Conservation (phyloP, 371 early-diverging fungal genomes). For the Apophysomyces trapeziformis region DNA sequence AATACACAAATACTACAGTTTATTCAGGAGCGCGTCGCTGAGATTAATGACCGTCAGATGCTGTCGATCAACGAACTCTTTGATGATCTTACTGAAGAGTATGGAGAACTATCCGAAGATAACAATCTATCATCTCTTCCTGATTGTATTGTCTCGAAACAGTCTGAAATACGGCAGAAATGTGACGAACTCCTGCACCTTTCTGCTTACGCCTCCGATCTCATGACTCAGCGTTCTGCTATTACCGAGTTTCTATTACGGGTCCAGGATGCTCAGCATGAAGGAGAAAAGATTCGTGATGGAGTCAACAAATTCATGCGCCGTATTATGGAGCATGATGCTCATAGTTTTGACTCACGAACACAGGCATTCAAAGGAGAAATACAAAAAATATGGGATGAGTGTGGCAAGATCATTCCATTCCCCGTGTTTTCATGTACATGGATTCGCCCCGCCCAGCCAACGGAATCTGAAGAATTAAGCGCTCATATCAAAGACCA, state of each 20-base stretch:
- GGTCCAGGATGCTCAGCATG: slow-evolving; percentile 43
- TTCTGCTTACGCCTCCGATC: slow-evolving; percentile 33
- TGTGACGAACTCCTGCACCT: slow-evolving; percentile 34
- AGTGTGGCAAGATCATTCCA: slow-evolving; percentile 36
- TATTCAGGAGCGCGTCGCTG: slow-evolving; percentile 38
- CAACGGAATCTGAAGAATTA: slow-evolving; percentile 19
- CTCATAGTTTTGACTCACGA: slow-evolving; percentile 27
- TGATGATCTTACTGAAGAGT: slow-evolving; percentile 9
- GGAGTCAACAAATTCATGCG: slow-evolving; percentile 36
- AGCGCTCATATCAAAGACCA: slow-evolving; percentile 18
- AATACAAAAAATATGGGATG: slow-evolving; percentile 35
- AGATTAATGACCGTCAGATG: slow-evolving; percentile 28
- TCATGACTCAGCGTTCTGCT: slow-evolving; percentile 40
- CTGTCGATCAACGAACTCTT: slow-evolving; percentile 4
- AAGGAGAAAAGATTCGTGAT: slow-evolving; percentile 50
- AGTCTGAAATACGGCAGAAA: slow-evolving; percentile 32
- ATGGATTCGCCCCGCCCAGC: slow-evolving; percentile 24
- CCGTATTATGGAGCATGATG: slow-evolving; percentile 39
- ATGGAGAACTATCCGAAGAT: slow-evolving; percentile 4
- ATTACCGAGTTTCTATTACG: slow-evolving; percentile 47
- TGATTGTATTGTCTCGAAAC: slow-evolving; percentile 27
- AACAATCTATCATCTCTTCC: slow-evolving; percentile 10
- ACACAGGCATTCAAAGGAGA: slow-evolving; percentile 27
- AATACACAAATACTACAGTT: slow-evolving; percentile 35
- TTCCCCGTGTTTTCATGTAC: slow-evolving; percentile 37